Evolutionary conservation across 345 rosid genomes (phyloP), one percentile per base, ranked within the genome.

Genomic region (Iberis pinnata): DNA sequence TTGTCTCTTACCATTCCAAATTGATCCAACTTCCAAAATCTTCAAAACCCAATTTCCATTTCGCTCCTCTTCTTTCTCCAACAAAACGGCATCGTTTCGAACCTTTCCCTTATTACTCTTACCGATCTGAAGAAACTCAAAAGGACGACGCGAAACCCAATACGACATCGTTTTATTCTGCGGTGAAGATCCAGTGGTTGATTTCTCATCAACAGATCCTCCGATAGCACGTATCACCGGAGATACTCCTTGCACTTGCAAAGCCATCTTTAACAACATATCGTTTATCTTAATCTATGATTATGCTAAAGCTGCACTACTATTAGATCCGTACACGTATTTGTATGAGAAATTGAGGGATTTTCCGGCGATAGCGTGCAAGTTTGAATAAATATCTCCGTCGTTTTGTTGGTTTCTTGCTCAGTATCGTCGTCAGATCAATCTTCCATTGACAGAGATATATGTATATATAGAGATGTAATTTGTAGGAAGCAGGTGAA

Each of bases 21-120:
- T 71, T 0, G 95, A 81, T 38, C 75, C 71, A 16, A 84, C 84
- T 16, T 78, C 88, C 76, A 92, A 67, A 78, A 87, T 84, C 89
- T 80, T 90, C 73, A 81, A 38, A n/a, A 87, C 84, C 96, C 96
- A 90, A 59, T 75, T 90, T 65, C 65, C 84, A 14, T 74, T 59
- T 37, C 56, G 67, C 67, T 84, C 84, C 47, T 64, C 84, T 14
- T 74, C 61, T 37, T 54, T 69, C 67, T 84, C 84, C 47, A 67
- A 72, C 75, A 73, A 58, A 38, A 80, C 78, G 45, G 76, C 71
- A 18, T 78, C 85, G 43, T 55, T 81, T 71, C 57, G 36, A n/a
- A n/a, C n/a, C n/a, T n/a, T 58, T 48, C 10, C 53, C 26, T 36
- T 61, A 58, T 18, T 36, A 6, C 50, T 39, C 7, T 78, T 70